These are phyloP conservation scores for Silene noctiflora DNA, from an alignment of 179 eudicot species.

Conservation along the genomic window DNA sequence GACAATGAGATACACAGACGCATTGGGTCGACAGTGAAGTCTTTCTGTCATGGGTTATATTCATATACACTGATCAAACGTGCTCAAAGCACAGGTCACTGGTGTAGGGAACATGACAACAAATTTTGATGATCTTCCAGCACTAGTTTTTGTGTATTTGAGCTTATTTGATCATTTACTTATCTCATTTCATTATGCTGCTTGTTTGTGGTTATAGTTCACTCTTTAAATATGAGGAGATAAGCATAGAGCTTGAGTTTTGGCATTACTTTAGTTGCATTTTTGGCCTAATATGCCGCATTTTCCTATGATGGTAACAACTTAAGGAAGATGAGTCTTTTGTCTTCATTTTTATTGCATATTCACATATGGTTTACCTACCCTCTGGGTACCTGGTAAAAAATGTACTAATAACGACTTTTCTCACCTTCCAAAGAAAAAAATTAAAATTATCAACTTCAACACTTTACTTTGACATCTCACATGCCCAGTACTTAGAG, in stretches of 20 bases:
- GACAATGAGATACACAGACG: neutral
- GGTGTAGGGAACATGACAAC: conserved; percentile 11
- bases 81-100: neutral
- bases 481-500: no score
- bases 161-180: conserved; percentile 21
- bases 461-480: no score
- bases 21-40: conserved; percentile 1
- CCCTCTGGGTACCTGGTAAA: no score
- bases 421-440: no score
- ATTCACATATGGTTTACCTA: no score
- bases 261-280: conserved; percentile 25
- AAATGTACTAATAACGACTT: no score
- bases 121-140: neutral
- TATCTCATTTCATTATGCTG: conserved; percentile 11
- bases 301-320: neutral
- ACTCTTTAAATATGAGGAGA: conserved; percentile 12
- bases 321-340: conserved; percentile 1
- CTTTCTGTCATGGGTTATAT: neutral
- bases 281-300: conserved; percentile 20
- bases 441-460: no score
- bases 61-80: neutral
- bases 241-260: conserved; percentile 23
- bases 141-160: neutral
- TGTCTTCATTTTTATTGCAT: neutral
- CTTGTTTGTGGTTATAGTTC: conserved; percentile 24